Evolutionary conservation across 108 stramenopile genomes (phyloP).

Genomic region (Fragilaria crotonensis): DNA sequence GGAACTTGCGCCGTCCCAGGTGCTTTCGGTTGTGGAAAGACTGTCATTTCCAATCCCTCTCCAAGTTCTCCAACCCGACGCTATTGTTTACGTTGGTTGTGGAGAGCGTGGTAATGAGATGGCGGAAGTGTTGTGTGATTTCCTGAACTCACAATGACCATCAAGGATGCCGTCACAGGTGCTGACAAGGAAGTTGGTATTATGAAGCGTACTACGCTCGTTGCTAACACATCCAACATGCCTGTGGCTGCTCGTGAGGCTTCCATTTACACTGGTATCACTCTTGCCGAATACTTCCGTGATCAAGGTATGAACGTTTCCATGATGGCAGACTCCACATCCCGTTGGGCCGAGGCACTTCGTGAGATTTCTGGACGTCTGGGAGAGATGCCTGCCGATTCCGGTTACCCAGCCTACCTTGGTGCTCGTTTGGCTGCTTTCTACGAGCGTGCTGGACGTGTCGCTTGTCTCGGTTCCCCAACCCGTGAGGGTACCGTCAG

Average conservation of each 20-base stretch:
- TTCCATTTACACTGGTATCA: conserved; percentile 99
- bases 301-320: conserved; percentile 99
- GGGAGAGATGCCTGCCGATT: conserved; percentile 99
- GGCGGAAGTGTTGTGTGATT: conserved; percentile 99
- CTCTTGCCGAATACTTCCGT: conserved; percentile 96
- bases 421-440: conserved; percentile 99
- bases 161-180: conserved; percentile 75
- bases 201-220: conserved; percentile 99
- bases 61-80: conserved; percentile 97
- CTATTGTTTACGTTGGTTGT: conserved; percentile 93
- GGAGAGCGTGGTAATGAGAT: conserved; percentile 99
- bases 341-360: conserved; percentile 99
- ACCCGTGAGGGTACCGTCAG: conserved; percentile 97
- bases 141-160: conserved; percentile 98
- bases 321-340: conserved; percentile 99
- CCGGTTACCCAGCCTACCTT: conserved; percentile 99
- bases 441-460: conserved; percentile 99
- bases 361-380: conserved; percentile 99
- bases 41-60: conserved; percentile 97
- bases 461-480: conserved; percentile 95
- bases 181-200: conserved; percentile 94
- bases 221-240: conserved; percentile 99
- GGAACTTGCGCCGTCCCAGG: conserved; percentile 99
- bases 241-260: conserved; percentile 99
- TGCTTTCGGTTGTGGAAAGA: conserved; percentile 99